Percentiles rank a stretch among this genome's conserved stretches.
phyloP scores from a whole-genome alignment of 2,329 filamentous ascomycete species.

The Thelonectria discophora region DNA sequence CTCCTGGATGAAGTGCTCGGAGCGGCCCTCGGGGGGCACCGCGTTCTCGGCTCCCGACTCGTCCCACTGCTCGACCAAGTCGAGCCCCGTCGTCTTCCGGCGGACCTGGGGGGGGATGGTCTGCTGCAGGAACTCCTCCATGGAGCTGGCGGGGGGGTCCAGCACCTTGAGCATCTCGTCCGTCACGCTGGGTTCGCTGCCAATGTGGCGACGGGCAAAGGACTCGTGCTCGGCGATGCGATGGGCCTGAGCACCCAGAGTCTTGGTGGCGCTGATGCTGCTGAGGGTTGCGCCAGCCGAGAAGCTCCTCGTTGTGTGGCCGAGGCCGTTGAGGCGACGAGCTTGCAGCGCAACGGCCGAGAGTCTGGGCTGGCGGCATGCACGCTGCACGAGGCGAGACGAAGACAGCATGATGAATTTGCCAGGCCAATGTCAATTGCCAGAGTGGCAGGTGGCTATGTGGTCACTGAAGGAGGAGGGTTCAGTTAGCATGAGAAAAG shows the following conservation, averaged over 20 bases:
- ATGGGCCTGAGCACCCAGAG: constrained; percentile 22
- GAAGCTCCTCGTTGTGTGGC: constrained; percentile 27
- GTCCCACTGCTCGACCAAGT: constrained; percentile 44
- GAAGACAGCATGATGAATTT: constrained; percentile 38
- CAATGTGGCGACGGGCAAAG: constrained; percentile 87
- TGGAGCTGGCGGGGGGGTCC: constrained; percentile 74
- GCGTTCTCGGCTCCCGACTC: constrained; percentile 34
- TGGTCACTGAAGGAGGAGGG: constrained; percentile 5
- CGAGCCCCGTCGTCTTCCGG: constrained; percentile 39
- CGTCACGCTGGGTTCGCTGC: constrained; percentile 73
- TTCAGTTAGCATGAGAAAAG: constrained; percentile 1
- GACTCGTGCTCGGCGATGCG: constrained; percentile 40
- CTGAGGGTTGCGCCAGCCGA: constrained; percentile 24
- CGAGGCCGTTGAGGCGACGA: constrained; percentile 29
- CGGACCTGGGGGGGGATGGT: constrained; percentile 80
- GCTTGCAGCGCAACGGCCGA: constrained; percentile 31
- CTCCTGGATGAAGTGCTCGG: constrained; percentile 43
- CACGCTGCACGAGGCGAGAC: constrained; percentile 41
- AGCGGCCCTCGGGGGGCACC: constrained; percentile 37
- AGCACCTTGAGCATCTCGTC: constrained; percentile 82
- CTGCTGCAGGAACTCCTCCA: constrained; percentile 86
- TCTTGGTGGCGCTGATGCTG: constrained; percentile 6
- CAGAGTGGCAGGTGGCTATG: constrained; percentile 6
- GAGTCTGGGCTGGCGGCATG: constrained; percentile 38
- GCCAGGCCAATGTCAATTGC: constrained; percentile 11